Evolutionary conservation across 2,329 filamentous ascomycete genomes (phyloP).

Genomic region (Neonectria neomacrospora): DNA sequence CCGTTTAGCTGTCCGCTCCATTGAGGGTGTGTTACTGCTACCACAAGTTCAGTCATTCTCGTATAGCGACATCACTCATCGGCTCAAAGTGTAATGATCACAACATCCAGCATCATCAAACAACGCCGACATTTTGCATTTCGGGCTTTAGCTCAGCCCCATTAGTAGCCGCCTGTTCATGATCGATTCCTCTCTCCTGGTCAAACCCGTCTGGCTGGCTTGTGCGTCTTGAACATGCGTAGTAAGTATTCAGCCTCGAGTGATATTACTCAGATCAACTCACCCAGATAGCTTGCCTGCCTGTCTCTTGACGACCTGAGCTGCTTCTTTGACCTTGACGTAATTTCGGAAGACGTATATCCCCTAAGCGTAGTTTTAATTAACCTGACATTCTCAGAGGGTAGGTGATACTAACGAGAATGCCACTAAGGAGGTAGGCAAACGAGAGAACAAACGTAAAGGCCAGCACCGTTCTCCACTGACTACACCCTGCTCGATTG

Average conservation of each 20-base stretch:
- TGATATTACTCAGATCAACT: neutral
- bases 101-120: neutral
- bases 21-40: too few relatives aligned
- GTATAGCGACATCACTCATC: neutral
- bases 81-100: neutral
- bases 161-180: neutral
- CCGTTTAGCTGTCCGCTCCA: too few relatives aligned
- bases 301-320: neutral
- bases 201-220: neutral
- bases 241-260: neutral
- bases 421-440: conserved; percentile 34
- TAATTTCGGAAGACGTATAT: conserved; percentile 27
- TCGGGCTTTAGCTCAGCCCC: neutral
- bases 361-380: conserved; percentile 9
- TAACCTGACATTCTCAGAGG: neutral
- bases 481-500: conserved; percentile 29
- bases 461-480: conserved; percentile 40
- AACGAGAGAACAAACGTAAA: conserved; percentile 42
- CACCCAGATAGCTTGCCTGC: conserved; percentile 12
- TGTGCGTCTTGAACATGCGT: neutral
- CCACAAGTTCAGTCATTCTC: neutral
- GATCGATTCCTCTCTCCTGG: neutral
- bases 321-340: conserved; percentile 23
- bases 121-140: neutral
- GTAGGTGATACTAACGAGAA: conserved; percentile 29